Conservation (phyloP, 1,139 yeast genomes). For the Yamadazyma oceani region DNA sequence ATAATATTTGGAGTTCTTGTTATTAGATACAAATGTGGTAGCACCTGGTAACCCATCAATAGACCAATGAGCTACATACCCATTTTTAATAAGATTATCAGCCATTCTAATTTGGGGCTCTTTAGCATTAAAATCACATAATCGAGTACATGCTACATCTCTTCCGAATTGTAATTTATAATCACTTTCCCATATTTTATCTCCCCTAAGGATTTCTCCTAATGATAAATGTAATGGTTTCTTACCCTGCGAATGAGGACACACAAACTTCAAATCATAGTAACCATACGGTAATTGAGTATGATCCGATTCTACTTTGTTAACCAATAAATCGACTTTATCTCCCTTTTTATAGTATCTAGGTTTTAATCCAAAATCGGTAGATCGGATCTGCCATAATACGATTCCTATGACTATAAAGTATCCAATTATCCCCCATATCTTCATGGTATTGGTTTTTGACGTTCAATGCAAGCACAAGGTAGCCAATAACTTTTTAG, state of each 20-base stretch:
- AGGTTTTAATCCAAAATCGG: constrained; percentile 23
- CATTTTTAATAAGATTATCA: constrained; percentile 59
- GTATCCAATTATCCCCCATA: constrained; percentile 1
- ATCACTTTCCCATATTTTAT: constrained; percentile 74
- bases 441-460: not conserved
- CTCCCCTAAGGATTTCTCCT: constrained; percentile 81
- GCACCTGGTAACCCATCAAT: constrained; percentile 89
- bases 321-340: constrained; percentile 66
- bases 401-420: not conserved
- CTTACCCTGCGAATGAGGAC: constrained; percentile 60
- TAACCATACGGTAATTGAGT: constrained; percentile 81
- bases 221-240: constrained; percentile 67
- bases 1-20: constrained; percentile 63
- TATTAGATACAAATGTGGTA: constrained; percentile 72
- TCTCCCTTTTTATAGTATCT: constrained; percentile 51
- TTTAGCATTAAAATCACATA: constrained; percentile 63
- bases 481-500: no score
- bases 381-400: constrained; percentile 1
- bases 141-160: constrained; percentile 62
- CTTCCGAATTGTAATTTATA: constrained; percentile 60
- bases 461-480: not conserved
- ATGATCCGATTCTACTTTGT: constrained; percentile 74
- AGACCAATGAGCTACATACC: constrained; percentile 82
- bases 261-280: constrained; percentile 76
- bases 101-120: constrained; percentile 56